Base-by-base conservation (phyloP, 2,329 filamentous ascomycete species). In the Ceratocystis lukuohia region DNA sequence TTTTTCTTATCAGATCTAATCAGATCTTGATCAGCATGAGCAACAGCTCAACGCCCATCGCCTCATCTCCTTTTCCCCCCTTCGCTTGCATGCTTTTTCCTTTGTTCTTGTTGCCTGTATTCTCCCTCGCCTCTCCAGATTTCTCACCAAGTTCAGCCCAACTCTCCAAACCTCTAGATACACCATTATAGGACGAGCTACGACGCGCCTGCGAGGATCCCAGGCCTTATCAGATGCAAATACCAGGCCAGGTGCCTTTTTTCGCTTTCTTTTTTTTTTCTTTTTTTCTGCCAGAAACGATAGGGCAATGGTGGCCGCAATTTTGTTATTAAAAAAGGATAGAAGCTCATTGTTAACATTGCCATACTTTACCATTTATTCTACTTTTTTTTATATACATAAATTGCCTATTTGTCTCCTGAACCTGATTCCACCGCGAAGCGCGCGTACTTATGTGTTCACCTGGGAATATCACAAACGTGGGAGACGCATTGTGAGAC, bases 191-290 rank as follows among this genome's bases (percentile, higher is more conserved):
- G 62, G 33, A 64, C 62, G 62, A 53, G 61, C 61, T 44, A 28
- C 25, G 33, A 30, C 30, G 61, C 61, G 61, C 25, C 45, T 64
- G 46, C 62, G 46, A 64, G 62, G 62, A 64, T 53, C 62, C 46
- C 62, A 64, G 62, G 62, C 46, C 62, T 64, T 64, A 56, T 64
- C 62, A 56, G 44, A 64, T 64, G 62, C 62, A 64, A 41, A 37
- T 20, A 53, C 62, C 28, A 1, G 37, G 44, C 33, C n/a, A 25
- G 53, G 28, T 37, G 44, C 61, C 61, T 46, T 62, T 12, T 62
- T 62, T 28, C 41, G 17, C 45, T 12, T 41, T 62, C 22, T 46
- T 45, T 44, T 62, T 62, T 45, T 22, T 5, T 46, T 46, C 33
- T 10, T 62, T 61, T 25, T 61, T 12, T 30, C 10, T 7, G 1